phyloP scores from a whole-genome alignment of 2,329 filamentous ascomycete species.

The Ophiosphaerella narmari region DNA sequence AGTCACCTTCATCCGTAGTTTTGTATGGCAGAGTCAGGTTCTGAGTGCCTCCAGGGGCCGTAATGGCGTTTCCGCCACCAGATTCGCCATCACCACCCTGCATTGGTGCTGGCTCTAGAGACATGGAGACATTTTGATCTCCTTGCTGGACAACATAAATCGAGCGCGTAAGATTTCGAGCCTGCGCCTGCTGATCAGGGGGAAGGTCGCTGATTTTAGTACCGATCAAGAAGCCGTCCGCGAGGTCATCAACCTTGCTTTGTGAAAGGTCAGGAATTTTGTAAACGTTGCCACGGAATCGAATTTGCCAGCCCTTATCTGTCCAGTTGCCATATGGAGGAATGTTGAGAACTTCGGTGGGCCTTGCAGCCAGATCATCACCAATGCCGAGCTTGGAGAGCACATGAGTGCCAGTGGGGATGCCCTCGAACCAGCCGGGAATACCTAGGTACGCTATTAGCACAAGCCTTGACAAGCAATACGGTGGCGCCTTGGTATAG shows the following conservation, averaged over 20 bases:
- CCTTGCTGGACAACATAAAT: constrained; percentile 78
- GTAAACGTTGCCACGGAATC: constrained; percentile 80
- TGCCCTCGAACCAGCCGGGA: constrained; percentile 66
- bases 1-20: constrained; percentile 72
- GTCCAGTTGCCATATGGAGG: constrained; percentile 76
- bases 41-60: constrained; percentile 64
- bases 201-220: constrained; percentile 65
- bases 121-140: constrained; percentile 65
- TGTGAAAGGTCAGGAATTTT: constrained; percentile 73
- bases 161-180: constrained; percentile 72
- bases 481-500: not conserved
- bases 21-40: constrained; percentile 66
- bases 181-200: constrained; percentile 64
- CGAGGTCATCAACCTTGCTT: constrained; percentile 68
- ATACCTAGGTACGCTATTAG: constrained; percentile 50
- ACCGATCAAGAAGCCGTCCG: constrained; percentile 71
- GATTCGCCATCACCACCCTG: constrained; percentile 58
- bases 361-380: constrained; percentile 64
- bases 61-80: constrained; percentile 56
- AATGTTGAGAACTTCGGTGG: constrained; percentile 73
- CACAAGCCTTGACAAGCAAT: constrained; percentile 22
- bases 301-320: constrained; percentile 73
- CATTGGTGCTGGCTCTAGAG: constrained; percentile 63
- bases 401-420: constrained; percentile 67
- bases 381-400: constrained; percentile 65